phyloP scores from a whole-genome alignment of 148 eudicot genomes.

The Rhododendron henanense region DNA sequence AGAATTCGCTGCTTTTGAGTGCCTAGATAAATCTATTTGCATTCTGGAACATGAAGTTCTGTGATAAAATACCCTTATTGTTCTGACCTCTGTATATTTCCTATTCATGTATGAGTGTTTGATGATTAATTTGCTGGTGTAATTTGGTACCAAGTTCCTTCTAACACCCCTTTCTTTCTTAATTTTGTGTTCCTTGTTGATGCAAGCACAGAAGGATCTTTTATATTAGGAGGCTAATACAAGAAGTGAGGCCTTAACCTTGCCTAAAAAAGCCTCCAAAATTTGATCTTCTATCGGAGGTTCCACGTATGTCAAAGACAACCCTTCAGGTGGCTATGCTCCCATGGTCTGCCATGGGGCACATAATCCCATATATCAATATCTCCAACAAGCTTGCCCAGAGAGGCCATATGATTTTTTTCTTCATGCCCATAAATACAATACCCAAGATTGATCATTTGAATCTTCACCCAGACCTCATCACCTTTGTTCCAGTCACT shows the following conservation, averaged over 20 bases:
- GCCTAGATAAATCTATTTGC: too few species aligned
- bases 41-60: too few species aligned
- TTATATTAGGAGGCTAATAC: not conserved
- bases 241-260: not conserved
- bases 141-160: too few species aligned
- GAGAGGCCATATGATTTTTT: constrained; percentile 36
- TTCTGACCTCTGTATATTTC: too few species aligned
- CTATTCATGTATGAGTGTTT: too few species aligned
- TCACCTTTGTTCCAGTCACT: constrained; percentile 36
- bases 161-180: too few species aligned
- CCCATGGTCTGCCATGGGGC: constrained; percentile 65
- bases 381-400: constrained; percentile 48
- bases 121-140: too few species aligned
- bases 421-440: constrained; percentile 39
- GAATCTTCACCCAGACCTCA: constrained; percentile 45
- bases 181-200: too few species aligned
- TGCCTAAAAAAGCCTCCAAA: not conserved
- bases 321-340: constrained; percentile 43
- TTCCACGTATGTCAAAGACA: not conserved
- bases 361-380: constrained; percentile 41
- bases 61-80: too few species aligned
- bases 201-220: too few species aligned
- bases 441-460: constrained; percentile 26
- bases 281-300: not conserved
- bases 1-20: too few species aligned